Evolutionary conservation across 108 stramenopile species (phyloP).

Genomic region (Skeletonema tropicum): DNA sequence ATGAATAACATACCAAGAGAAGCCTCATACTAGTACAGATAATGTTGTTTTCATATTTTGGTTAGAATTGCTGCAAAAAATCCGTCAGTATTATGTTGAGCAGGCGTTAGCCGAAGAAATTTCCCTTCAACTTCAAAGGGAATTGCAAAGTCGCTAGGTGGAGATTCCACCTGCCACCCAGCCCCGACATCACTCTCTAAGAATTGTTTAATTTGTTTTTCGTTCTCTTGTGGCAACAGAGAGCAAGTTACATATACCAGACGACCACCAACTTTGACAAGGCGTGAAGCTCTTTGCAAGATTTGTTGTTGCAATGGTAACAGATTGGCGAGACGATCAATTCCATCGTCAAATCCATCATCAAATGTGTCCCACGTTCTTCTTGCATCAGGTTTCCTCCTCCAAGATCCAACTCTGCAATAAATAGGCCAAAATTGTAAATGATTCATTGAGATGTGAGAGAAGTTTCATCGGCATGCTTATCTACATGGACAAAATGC

Average conservation of each 20-base stretch:
- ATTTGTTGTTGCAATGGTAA: slow-evolving; percentile 18
- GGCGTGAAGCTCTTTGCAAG: slow-evolving; percentile 10
- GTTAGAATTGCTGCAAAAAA: not conserved
- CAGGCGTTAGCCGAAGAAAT: not conserved
- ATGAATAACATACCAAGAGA: slow-evolving; percentile 5
- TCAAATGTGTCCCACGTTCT: not conserved
- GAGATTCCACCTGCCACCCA: slow-evolving; percentile 3
- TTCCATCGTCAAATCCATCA: not conserved
- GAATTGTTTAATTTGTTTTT: slow-evolving; percentile 8
- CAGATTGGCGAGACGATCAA: not conserved
- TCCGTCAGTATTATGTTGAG: not conserved
- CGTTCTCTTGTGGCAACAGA: slow-evolving; percentile 18
- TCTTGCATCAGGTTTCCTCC: slow-evolving; percentile 18
- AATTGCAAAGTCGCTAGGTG: not conserved
- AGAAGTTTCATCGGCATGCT: not conserved
- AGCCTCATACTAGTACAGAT: not conserved
- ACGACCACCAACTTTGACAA: slow-evolving; percentile 31
- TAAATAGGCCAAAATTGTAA: not conserved
- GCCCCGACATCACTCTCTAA: slow-evolving; percentile 10
- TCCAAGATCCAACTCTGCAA: not conserved
- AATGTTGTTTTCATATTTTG: not conserved
- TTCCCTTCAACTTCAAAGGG: not conserved
- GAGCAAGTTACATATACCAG: slow-evolving; percentile 36
- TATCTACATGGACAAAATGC: not conserved
- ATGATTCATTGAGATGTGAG: not conserved